These are phyloP conservation scores for Canna indica DNA, from an alignment of 176 grass and related monocot genomes.

Conservation along the genomic window DNA sequence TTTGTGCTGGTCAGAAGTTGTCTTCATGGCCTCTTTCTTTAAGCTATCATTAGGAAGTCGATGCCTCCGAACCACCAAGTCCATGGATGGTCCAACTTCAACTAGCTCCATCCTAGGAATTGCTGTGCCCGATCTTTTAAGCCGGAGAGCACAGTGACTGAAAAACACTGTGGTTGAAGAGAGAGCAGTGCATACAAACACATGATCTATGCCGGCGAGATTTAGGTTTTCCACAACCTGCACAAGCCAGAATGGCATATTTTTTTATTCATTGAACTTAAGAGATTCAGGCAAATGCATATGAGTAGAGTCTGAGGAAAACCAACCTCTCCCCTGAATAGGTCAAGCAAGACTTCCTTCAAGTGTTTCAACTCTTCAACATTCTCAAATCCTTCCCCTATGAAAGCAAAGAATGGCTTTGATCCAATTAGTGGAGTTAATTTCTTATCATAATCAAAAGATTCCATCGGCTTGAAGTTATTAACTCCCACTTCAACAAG, in stretches of 20 bases:
- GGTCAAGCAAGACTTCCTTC: conserved; percentile 89
- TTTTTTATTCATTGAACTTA: background rate
- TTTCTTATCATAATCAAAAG: conserved; percentile 78
- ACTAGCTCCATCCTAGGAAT: conserved; percentile 88
- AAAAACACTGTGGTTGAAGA: conserved; percentile 65
- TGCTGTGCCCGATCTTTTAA: conserved; percentile 70
- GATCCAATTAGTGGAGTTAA: conserved; percentile 70
- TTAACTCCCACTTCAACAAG: conserved; percentile 92
- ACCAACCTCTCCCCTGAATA: conserved; percentile 77
- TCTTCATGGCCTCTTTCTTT: conserved; percentile 83
- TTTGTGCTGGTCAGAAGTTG: conserved; percentile 39
- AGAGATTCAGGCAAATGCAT: background rate
- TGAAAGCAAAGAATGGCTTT: conserved; percentile 88
- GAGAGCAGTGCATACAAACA: conserved; percentile 71
- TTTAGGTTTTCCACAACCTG: conserved; percentile 92
- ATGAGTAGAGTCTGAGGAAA: background rate
- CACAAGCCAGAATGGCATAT: conserved; percentile 17
- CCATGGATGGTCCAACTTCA: conserved; percentile 92
- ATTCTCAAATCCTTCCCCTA: conserved; percentile 77
- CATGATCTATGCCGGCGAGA: conserved; percentile 57
- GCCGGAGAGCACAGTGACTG: conserved; percentile 71
- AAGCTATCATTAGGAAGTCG: conserved; percentile 52
- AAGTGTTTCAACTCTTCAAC: conserved; percentile 73
- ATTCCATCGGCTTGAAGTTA: conserved; percentile 72
- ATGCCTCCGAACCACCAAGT: conserved; percentile 57